These are phyloP conservation scores for Otatea glauca DNA, from an alignment of 176 grass and related monocot genomes.

Conservation along the genomic window DNA sequence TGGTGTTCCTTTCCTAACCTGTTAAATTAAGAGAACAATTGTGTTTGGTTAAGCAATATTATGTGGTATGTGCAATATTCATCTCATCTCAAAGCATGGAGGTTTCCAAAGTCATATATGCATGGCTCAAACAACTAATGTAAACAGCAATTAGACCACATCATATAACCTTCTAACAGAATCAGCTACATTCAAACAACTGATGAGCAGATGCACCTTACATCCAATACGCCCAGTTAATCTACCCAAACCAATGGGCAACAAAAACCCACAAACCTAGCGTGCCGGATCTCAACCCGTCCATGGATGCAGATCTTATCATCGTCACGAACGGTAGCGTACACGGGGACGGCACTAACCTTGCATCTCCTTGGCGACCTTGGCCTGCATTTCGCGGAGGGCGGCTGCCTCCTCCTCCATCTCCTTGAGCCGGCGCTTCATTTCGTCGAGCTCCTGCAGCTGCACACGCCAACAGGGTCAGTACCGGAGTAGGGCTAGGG, in stretches of 20 bases:
- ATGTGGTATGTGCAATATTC: not conserved
- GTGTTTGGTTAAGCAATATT: not conserved
- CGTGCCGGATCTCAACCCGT: not conserved
- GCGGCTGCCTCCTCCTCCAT: conserved; percentile 85
- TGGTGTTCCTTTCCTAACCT: not conserved
- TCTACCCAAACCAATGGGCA: not conserved
- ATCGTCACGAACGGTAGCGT: not conserved
- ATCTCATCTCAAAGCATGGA: not conserved
- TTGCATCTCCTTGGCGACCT: conserved; percentile 86
- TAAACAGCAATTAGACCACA: not conserved
- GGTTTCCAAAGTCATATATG: not conserved
- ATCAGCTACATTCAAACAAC: not conserved
- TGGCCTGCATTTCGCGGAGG: conserved; percentile 84
- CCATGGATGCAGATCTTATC: not conserved
- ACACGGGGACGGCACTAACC: conserved; percentile 28
- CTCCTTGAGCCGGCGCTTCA: conserved; percentile 86
- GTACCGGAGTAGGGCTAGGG: conserved; percentile 52
- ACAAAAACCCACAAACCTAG: not conserved
- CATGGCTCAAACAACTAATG: not conserved
- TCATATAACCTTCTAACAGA: not conserved
- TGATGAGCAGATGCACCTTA: not conserved
- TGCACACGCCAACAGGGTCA: conserved; percentile 25
- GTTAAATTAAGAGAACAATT: not conserved
- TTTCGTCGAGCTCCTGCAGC: conserved; percentile 80
- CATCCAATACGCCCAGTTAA: not conserved